phyloP scores from a whole-genome alignment of 2,329 filamentous ascomycete genomes.

The Colletotrichum agaves region DNA sequence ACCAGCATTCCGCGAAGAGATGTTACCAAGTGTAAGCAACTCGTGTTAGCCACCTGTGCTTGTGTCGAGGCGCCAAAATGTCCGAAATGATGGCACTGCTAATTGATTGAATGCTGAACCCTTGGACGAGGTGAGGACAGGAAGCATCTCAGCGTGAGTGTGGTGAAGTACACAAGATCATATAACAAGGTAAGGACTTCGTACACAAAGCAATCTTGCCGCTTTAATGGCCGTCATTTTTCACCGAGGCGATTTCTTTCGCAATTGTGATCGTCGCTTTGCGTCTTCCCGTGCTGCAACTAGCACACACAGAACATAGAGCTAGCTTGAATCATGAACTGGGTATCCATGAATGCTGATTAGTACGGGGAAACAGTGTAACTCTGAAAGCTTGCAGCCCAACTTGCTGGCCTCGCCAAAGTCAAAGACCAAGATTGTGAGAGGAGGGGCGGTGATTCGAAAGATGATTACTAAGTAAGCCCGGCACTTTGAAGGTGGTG shows the following conservation, averaged over 20 bases:
- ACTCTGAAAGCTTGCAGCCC: constrained; percentile 46
- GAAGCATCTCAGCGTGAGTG: not conserved
- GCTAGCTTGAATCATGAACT: constrained; percentile 12
- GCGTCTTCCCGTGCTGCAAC: constrained; percentile 9
- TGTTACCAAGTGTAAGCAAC: constrained; percentile 2
- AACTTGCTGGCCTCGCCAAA: constrained; percentile 36
- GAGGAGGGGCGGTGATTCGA: not conserved
- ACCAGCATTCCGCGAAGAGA: not conserved
- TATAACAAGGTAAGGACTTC: constrained; percentile 27
- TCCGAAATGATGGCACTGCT: not conserved
- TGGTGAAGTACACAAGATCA: constrained; percentile 1
- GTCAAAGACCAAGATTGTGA: not conserved
- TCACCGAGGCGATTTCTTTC: not conserved
- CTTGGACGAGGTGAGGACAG: not conserved
- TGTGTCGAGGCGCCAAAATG: too few relatives aligned
- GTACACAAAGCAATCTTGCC: constrained; percentile 19
- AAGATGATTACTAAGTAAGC: not conserved
- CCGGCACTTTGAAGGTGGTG: not conserved
- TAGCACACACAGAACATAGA: constrained; percentile 10
- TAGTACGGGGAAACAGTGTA: constrained; percentile 42
- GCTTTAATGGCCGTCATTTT: constrained; percentile 16
- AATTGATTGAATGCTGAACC: not conserved
- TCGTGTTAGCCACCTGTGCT: not conserved
- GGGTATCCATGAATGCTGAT: constrained; percentile 29
- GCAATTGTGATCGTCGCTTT: not conserved